These are phyloP conservation scores for Medakamo hakoo DNA, from an alignment of 139 green algal species.

Conservation along the genomic window DNA sequence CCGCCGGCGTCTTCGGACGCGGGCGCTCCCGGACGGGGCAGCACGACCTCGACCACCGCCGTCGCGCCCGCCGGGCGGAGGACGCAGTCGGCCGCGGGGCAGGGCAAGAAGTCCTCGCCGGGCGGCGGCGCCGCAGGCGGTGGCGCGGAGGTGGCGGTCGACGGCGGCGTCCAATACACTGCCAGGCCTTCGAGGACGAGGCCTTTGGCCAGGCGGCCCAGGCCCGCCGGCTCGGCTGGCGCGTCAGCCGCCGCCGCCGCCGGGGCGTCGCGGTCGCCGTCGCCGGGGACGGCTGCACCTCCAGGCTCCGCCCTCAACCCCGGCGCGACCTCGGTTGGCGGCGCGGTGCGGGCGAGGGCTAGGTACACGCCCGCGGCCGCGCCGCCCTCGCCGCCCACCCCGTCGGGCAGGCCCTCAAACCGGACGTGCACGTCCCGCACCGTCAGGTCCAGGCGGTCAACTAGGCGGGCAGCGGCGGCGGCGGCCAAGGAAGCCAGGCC, in stretches of 20 bases:
- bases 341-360: too few species aligned
- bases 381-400: neutral
- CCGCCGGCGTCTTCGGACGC: neutral
- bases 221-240: neutral
- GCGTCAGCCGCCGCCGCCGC: neutral
- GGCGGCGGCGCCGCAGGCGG: too few species aligned
- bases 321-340: neutral
- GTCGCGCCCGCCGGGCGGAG: neutral
- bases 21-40: too few species aligned
- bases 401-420: neutral
- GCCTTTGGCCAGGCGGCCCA: conserved; percentile 12
- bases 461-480: neutral
- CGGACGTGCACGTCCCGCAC: neutral
- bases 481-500: conserved; percentile 17
- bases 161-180: conserved; percentile 7
- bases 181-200: conserved; percentile 10
- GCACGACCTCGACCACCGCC: too few species aligned
- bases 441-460: neutral
- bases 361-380: too few species aligned
- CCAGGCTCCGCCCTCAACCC: neutral
- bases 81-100: neutral
- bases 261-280: neutral
- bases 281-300: neutral
- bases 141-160: too few species aligned
- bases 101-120: neutral